Evolutionary conservation across 768 basidiomycete species (phyloP), one percentile per base, ranked within the genome.

Genomic region (Roridomyces roridus): DNA sequence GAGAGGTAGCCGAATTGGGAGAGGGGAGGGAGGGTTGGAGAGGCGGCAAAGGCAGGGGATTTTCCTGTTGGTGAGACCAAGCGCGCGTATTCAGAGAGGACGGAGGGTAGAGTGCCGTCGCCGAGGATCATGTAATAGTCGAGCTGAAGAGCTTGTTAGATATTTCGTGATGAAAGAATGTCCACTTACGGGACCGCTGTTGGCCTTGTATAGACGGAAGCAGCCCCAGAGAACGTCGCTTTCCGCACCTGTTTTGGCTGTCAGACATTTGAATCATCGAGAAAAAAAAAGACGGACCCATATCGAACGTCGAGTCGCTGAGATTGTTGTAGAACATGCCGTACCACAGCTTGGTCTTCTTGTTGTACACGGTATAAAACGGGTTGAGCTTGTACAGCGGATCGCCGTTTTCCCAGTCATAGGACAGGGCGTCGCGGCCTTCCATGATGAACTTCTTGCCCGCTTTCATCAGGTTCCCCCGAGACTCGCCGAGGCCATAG

Each of bases 1-100:
- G 61, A 55, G 25, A 63, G 53, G 47, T 63, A 63, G 21, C 61
- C 61, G 35, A 63, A 63, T 52, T 63, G 61, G 6, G 61, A 63
- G 34, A 63, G 61, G 2, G 61, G 61, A 28, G 61, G 61, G 40
- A 63, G 57, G 14, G 52, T 35, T 9, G 61, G 61, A 25, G 61
- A 63, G 11, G 61, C 55, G 5, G 57, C 57, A 35, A 63, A 63
- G 20, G 52, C 50, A 3, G 57, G 21, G 9, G 49, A 39, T 5
- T 23, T 31, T 21, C 45, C 41, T 7, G 51, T 23, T 1, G 61
- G 61, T 1, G 61, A 63, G 24, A 63, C 57, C 14, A 63, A 53
- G 36, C 61, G 61, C n/a, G 57, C 57, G 53, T 63, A 63, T 41
- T 63, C 61, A 20, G 61, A 50, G 8, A 63, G 57, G 3, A 63